Evolutionary conservation across 2,329 filamentous ascomycete genomes (phyloP).

Genomic region (Exophiala aquamarina): DNA sequence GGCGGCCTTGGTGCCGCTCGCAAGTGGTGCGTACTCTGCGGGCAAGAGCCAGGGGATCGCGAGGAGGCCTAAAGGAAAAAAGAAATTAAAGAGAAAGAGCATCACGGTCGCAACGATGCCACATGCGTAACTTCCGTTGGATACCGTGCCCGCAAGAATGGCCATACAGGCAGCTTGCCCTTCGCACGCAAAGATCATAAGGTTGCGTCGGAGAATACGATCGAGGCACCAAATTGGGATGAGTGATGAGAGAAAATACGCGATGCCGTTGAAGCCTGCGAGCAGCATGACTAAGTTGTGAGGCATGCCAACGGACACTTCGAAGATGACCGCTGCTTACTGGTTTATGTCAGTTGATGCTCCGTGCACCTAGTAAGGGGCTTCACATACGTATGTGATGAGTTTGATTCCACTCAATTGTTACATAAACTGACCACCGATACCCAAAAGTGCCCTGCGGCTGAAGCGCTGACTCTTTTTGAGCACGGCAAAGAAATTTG

Average conservation of each 20-base stretch:
- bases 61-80: constrained; percentile 50
- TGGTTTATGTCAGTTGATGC: no score
- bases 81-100: constrained; percentile 63
- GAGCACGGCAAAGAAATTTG: constrained; percentile 36
- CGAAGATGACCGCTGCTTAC: constrained; percentile 45
- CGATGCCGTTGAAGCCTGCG: constrained; percentile 54
- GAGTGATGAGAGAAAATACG: constrained; percentile 55
- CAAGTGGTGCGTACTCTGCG: constrained; percentile 46
- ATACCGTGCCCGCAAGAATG: constrained; percentile 45
- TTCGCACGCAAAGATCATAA: constrained; percentile 15
- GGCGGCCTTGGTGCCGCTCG: constrained; percentile 45
- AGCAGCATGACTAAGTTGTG: constrained; percentile 46
- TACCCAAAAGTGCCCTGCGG: constrained; percentile 35
- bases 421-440: constrained; percentile 37
- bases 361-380: no score
- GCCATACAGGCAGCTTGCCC: constrained; percentile 56
- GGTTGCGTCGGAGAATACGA: constrained; percentile 12
- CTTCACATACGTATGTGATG: no score
- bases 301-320: constrained; percentile 43
- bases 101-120: constrained; percentile 51
- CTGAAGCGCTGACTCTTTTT: constrained; percentile 33
- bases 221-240: constrained; percentile 48
- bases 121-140: constrained; percentile 35
- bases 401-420: constrained; percentile 48
- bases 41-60: constrained; percentile 42